phyloP scores from a whole-genome alignment of 192 early-diverging fungal species.

The Backusella luteola region DNA sequence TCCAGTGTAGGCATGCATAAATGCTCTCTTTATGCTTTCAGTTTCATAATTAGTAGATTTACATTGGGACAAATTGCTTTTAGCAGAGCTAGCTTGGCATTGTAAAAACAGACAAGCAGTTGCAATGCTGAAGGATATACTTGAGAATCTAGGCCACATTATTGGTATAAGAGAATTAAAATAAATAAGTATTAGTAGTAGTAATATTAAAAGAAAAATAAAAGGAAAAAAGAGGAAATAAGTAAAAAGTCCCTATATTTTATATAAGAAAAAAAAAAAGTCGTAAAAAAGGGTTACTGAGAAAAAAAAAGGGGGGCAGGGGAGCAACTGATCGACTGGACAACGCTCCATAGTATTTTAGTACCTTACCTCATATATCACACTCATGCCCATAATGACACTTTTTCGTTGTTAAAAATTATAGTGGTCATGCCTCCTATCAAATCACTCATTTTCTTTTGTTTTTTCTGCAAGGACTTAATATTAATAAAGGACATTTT shows the following conservation, averaged over 20 bases:
- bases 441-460: neutral
- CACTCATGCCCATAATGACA: neutral
- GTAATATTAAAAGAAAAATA: neutral
- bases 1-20: constrained; percentile 64
- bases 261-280: neutral
- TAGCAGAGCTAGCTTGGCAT: neutral
- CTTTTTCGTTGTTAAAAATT: neutral
- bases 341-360: neutral
- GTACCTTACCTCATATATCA: neutral
- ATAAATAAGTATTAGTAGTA: neutral
- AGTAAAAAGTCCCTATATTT: neutral
- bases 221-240: neutral
- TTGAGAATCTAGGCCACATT: neutral
- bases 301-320: constrained; percentile 2
- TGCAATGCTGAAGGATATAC: neutral
- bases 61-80: neutral
- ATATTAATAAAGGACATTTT: neutral
- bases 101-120: neutral
- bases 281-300: neutral
- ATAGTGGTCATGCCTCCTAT: neutral
- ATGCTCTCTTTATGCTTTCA: constrained; percentile 54
- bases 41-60: constrained; percentile 22
- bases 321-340: neutral
- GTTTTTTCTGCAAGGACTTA: neutral
- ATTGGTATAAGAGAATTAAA: neutral